A percentile compares a stretch with the other conserved stretches of the same genome.
phyloP scores from a whole-genome alignment of 768 basidiomycete species.

The Trametes cingulata region DNA sequence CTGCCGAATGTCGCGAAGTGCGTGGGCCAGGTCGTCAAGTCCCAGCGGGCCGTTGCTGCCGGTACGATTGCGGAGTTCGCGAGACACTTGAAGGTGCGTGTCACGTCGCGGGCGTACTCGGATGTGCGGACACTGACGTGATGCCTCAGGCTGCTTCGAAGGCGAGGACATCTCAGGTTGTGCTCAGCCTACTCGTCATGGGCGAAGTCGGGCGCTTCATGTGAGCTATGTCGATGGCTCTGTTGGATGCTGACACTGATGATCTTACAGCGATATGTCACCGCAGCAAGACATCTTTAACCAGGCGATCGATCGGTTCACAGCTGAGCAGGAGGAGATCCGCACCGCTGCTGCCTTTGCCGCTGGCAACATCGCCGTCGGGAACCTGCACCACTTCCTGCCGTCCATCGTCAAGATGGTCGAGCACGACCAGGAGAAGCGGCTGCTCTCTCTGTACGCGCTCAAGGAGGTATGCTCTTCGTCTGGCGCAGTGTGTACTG shows the following conservation, averaged over 20 bases:
- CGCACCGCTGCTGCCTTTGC: conserved; percentile 93
- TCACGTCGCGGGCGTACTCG: background rate
- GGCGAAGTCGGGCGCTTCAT: conserved; percentile 93
- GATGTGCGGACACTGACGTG: too few species aligned
- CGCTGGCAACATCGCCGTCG: conserved; percentile 94
- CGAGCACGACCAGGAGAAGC: conserved; percentile 72
- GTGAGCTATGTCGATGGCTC: conserved; percentile 44
- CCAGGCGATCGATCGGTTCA: conserved; percentile 71
- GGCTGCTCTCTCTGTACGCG: conserved; percentile 86
- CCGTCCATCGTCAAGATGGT: conserved; percentile 81
- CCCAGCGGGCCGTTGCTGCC: conserved; percentile 68
- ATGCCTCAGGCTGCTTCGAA: conserved; percentile 45
- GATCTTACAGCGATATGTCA: conserved; percentile 76
- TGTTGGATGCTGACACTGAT: background rate
- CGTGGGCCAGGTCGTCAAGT: conserved; percentile 79
- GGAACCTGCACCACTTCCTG: conserved; percentile 85
- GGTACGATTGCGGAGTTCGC: conserved; percentile 85
- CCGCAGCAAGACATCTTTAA: conserved; percentile 78
- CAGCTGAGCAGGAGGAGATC: conserved; percentile 79
- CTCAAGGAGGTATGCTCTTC: conserved; percentile 74
- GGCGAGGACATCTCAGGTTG: conserved; percentile 64
- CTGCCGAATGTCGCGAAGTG: conserved; percentile 82
- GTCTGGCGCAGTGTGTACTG: background rate
- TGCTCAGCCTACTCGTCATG: conserved; percentile 83
- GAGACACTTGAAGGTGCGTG: conserved; percentile 69